These are phyloP conservation scores for Diophrys sp. DNA, from an alignment of 73 alveolate species.

Conservation along the genomic window DNA sequence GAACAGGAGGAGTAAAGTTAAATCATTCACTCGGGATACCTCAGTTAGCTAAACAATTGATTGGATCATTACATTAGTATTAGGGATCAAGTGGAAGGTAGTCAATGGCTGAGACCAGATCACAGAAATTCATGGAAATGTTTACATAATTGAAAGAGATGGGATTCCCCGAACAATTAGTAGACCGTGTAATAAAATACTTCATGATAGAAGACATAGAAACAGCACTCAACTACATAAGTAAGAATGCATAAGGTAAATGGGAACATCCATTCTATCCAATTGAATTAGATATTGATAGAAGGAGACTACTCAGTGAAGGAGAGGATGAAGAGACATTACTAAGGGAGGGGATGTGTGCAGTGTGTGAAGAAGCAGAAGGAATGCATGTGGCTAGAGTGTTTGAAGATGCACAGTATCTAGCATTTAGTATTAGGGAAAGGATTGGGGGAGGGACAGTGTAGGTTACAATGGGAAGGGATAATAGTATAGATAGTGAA, in stretches of 20 bases:
- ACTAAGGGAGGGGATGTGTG: not conserved
- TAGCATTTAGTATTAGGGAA: too few species aligned
- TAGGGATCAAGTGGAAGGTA: not conserved
- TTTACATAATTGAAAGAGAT: not conserved
- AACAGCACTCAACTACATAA: not conserved
- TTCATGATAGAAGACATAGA: not conserved
- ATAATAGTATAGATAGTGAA: too few species aligned
- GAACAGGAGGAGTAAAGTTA: too few species aligned
- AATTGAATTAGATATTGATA: too few species aligned
- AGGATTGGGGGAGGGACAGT: too few species aligned
- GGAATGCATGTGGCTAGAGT: not conserved
- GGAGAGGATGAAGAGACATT: not conserved
- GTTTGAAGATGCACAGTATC: not conserved
- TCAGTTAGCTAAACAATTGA: not conserved
- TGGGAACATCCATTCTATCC: not conserved
- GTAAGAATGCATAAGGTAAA: not conserved
- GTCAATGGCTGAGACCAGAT: not conserved
- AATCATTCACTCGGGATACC: too few species aligned
- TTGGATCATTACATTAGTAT: not conserved
- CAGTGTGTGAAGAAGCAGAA: not conserved
- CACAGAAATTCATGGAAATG: not conserved
- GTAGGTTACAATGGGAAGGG: too few species aligned
- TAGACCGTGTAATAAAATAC: not conserved
- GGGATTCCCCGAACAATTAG: not conserved
- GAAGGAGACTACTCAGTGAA: too few species aligned